Conservation (phyloP, 176 grass and related monocot species). For the Canna indica region DNA sequence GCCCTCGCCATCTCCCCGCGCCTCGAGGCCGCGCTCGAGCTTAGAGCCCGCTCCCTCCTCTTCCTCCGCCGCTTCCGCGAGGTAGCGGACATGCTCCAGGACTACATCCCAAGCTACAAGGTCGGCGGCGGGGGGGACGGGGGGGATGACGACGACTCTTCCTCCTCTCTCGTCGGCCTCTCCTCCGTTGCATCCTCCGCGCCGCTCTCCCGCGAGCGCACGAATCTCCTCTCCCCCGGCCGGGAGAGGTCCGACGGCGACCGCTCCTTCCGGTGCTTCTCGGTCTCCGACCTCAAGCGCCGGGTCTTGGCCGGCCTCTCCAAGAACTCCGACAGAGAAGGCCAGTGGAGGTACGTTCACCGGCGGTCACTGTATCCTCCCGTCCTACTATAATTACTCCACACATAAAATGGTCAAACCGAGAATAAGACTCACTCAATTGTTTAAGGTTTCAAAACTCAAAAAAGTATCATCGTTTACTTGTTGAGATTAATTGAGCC, state of each 20-base stretch:
- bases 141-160: not conserved
- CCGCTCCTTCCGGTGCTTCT: slow-evolving; percentile 69
- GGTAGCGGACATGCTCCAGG: slow-evolving; percentile 83
- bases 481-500: not conserved
- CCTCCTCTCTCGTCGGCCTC: slow-evolving; percentile 26
- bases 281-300: slow-evolving; percentile 70
- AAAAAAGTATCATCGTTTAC: not conserved
- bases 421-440: not conserved
- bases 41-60: slow-evolving; percentile 66
- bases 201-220: slow-evolving; percentile 16
- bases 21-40: slow-evolving; percentile 72
- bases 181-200: slow-evolving; percentile 33
- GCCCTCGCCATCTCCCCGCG: slow-evolving; percentile 62
- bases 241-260: slow-evolving; percentile 56
- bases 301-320: slow-evolving; percentile 66
- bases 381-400: no score
- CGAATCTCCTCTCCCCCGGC: slow-evolving; percentile 67
- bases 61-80: slow-evolving; percentile 66
- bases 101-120: slow-evolving; percentile 89
- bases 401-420: no score
- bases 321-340: slow-evolving; percentile 59
- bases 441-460: not conserved
- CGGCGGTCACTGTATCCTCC: not conserved
- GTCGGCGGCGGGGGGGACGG: slow-evolving; percentile 24
- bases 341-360: slow-evolving; percentile 54